Percentiles rank a stretch among this genome's conserved stretches.
Evolutionary conservation across 306 rosid species (phyloP).

Genomic region (Quercus suber): DNA sequence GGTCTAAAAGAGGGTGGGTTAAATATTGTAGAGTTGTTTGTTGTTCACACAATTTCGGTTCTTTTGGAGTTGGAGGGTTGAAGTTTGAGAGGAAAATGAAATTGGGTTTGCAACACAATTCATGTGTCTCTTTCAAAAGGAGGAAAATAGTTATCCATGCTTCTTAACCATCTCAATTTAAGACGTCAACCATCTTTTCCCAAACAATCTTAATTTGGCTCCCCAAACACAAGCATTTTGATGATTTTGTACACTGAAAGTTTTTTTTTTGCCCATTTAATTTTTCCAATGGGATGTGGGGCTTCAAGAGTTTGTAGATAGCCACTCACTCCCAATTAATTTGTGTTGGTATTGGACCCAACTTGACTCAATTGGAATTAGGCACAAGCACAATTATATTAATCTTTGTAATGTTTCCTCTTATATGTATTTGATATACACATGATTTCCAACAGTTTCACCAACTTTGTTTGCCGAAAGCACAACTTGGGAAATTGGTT

Average conservation of each 20-base stretch:
- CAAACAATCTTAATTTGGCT: slow-evolving; percentile 21
- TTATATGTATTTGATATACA: too few species aligned
- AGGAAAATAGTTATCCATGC: slow-evolving; percentile 31
- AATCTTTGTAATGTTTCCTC: too few species aligned
- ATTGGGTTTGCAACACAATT: slow-evolving; percentile 34
- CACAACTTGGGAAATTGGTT: too few species aligned
- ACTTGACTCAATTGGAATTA: too few species aligned
- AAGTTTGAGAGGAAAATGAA: neutral
- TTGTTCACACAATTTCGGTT: slow-evolving; percentile 36
- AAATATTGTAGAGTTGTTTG: slow-evolving; percentile 30
- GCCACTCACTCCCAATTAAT: too few species aligned
- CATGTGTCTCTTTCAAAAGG: slow-evolving; percentile 38
- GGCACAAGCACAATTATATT: too few species aligned
- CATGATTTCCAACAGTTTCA: too few species aligned
- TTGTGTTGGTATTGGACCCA: too few species aligned
- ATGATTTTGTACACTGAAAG: neutral
- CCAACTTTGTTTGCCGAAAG: too few species aligned
- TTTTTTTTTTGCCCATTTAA: neutral
- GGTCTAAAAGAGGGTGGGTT: slow-evolving; percentile 27
- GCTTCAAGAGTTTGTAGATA: neutral
- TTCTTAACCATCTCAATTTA: slow-evolving; percentile 37
- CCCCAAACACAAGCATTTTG: neutral
- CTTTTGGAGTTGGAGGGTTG: neutral
- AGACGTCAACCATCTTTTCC: slow-evolving; percentile 25
- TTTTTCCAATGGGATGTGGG: neutral